Evolutionary conservation across 2,329 filamentous ascomycete genomes (phyloP).

Genomic region (Kalmusia sp.): DNA sequence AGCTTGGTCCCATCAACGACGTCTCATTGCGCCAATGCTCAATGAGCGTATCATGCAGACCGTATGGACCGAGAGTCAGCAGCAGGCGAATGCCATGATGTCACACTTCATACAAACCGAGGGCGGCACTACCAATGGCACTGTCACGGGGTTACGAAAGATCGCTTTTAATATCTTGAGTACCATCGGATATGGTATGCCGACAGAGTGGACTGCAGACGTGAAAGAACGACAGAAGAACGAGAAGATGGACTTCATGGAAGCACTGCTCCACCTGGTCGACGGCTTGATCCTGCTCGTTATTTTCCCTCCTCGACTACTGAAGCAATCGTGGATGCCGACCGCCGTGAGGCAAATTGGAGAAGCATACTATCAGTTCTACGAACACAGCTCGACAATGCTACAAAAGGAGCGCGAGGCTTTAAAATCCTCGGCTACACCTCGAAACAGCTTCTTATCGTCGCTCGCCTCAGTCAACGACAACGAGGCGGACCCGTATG

Average conservation of each 20-base stretch:
- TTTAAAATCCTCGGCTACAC: background rate
- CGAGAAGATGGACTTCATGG: constrained; percentile 4
- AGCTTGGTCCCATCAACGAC: constrained; percentile 16
- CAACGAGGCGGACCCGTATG: background rate
- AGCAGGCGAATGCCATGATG: constrained; percentile 11
- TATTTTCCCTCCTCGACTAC: background rate
- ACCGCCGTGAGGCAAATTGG: background rate
- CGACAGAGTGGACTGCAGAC: background rate
- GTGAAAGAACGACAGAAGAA: background rate
- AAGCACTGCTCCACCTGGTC: constrained; percentile 1
- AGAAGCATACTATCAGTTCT: constrained; percentile 3
- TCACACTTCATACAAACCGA: background rate
- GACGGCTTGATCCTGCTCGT: constrained; percentile 2
- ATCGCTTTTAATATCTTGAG: constrained; percentile 2
- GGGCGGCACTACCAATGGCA: background rate
- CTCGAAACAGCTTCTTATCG: background rate
- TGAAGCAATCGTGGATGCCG: constrained; percentile 4
- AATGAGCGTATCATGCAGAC: constrained; percentile 19
- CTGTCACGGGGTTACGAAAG: constrained; percentile 10
- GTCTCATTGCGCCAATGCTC: constrained; percentile 17
- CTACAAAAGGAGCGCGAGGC: background rate
- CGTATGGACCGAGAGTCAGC: constrained; percentile 14
- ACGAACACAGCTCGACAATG: constrained; percentile 1
- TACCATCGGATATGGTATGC: constrained; percentile 1
- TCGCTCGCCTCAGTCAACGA: constrained; percentile 10